A percentile compares a stretch with the other conserved stretches of the same genome.
Conservation (phyloP, 768 basidiomycete species). For the Baorangia bicolor region DNA sequence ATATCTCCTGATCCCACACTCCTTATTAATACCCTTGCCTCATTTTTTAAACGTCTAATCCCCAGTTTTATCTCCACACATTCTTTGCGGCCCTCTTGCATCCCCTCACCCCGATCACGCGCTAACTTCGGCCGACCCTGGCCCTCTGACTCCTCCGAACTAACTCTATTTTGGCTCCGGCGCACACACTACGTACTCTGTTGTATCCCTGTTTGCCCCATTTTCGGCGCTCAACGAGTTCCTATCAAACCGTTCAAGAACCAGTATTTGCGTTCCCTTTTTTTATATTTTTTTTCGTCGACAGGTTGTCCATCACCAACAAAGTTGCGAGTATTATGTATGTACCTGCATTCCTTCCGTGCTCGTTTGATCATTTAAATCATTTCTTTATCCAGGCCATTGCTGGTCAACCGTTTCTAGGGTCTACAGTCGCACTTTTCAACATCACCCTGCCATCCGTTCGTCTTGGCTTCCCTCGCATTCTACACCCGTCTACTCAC, state of each 20-base stretch:
- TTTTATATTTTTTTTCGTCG: not conserved
- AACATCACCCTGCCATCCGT: not conserved
- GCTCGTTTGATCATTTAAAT: not conserved
- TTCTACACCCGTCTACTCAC: not conserved
- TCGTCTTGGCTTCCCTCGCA: not conserved
- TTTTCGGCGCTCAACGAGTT: constrained; percentile 2
- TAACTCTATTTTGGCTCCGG: constrained; percentile 23
- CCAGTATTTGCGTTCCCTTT: not conserved
- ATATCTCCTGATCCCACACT: constrained; percentile 6
- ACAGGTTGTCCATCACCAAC: constrained; percentile 5
- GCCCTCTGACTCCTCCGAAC: not conserved
- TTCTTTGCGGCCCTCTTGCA: not conserved
- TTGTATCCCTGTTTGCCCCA: constrained; percentile 17
- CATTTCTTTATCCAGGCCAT: constrained; percentile 15
- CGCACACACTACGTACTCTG: constrained; percentile 11
- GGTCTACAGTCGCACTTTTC: constrained; percentile 1
- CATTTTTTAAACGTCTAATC: not conserved
- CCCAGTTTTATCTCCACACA: not conserved
- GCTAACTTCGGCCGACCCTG: not conserved
- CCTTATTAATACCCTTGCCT: constrained; percentile 7
- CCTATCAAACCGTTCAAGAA: not conserved
- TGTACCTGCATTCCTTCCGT: constrained; percentile 2
- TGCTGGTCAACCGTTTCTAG: constrained; percentile 17
- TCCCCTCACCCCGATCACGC: constrained; percentile 11
- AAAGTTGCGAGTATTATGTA: constrained; percentile 22